Evolutionary conservation across 768 basidiomycete genomes (phyloP), one percentile per base, ranked within the genome.

Genomic region (Lyophyllum decastes): DNA sequence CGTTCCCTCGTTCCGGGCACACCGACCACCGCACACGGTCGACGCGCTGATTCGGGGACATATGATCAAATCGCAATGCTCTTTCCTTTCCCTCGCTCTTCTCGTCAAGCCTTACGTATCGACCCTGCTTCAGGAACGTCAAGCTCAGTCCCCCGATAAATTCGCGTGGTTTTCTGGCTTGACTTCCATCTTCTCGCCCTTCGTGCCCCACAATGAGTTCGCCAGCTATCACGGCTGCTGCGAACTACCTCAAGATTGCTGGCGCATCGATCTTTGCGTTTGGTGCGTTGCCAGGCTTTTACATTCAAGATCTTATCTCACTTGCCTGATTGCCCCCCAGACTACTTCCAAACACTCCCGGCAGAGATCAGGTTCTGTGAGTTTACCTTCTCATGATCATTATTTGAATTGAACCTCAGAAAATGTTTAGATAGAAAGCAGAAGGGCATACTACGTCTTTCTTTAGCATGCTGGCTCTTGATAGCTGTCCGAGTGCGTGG

Each of bases 211-310:
- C 35, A 19, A 58, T 55, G 58, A 46, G 35, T 44, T 47, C 33
- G 17, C 40, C 50, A 27, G 54, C 38, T n/a, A 38, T 57, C 35
- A 38, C 16, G 16, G 8, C 6, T 30, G 59, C 50, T 24, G 64
- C 59, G 12, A 65, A 59, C 27, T 65, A 65, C n/a, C 26, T 65
- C 61, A 65, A 65, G 45, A 61, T 65, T 34, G 64, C 61, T 34
- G 54, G 58, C 10, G 64, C 57, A 19, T 65, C 64, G 25, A 65
- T 65, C 34, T 65, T 53, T 49, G 59, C 44, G n/a, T 65, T 65
- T 26, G 64, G 64, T 65, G 16, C 26, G 64, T 41, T 46, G 17
- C 17, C 2, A 2, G 24, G 1, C 4, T 46, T n/a, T 25, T 21
- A 2, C 2, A 1, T 17, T 19, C 45, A 25, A 52, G 22, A 3